phyloP scores from a whole-genome alignment of 768 basidiomycete genomes.

The Suillus luteus region DNA sequence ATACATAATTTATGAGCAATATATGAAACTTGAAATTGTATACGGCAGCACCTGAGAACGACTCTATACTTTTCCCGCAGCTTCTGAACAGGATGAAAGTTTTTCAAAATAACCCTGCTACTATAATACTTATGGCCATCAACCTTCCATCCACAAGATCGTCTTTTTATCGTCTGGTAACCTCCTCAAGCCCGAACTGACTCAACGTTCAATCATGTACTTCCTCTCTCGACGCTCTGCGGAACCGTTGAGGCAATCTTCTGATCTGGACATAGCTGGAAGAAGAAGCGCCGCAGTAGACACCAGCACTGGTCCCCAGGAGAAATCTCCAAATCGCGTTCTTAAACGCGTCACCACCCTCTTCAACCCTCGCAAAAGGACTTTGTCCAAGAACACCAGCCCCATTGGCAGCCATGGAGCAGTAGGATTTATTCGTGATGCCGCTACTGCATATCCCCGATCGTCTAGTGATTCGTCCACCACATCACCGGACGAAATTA shows the following conservation, averaged over 20 bases:
- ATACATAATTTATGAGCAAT: neutral
- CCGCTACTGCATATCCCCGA: conserved; percentile 22
- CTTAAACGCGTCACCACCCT: conserved; percentile 32
- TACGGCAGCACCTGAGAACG: conserved; percentile 6
- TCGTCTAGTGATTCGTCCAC: conserved; percentile 25
- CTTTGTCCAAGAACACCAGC: conserved; percentile 18
- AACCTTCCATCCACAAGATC: neutral
- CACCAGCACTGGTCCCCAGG: conserved; percentile 14
- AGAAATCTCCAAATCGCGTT: conserved; percentile 29
- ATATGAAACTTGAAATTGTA: neutral
- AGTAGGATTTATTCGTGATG: conserved; percentile 23
- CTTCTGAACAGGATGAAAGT: neutral
- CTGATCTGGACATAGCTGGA: conserved; percentile 11
- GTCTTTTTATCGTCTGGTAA: neutral
- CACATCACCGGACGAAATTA: conserved; percentile 33
- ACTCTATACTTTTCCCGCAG: neutral
- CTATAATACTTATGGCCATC: neutral
- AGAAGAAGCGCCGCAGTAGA: conserved; percentile 10
- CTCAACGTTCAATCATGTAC: conserved; percentile 20
- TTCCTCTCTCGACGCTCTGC: conserved; percentile 33
- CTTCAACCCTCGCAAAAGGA: conserved; percentile 28
- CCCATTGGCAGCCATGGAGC: conserved; percentile 6
- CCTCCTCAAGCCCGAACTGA: neutral
- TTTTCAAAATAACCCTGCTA: conserved; percentile 1
- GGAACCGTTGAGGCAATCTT: conserved; percentile 22